Evolutionary conservation across 2,329 filamentous ascomycete species (phyloP).

Genomic region (Allantophomopsis lycopodina): DNA sequence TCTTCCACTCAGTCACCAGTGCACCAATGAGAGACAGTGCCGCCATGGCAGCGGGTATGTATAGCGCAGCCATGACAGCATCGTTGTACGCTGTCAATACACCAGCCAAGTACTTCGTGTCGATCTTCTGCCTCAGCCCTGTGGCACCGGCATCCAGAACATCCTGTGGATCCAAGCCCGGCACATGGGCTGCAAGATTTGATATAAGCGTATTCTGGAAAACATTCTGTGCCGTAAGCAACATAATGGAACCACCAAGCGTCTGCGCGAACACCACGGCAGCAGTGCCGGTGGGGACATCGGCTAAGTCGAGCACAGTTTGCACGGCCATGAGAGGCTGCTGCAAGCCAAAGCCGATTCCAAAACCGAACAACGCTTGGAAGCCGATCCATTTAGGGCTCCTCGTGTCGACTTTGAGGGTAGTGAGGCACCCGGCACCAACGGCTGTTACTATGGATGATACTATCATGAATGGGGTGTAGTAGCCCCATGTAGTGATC

Average conservation of each 20-base stretch:
- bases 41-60: constrained; percentile 40
- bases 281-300: constrained; percentile 24
- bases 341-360: constrained; percentile 7
- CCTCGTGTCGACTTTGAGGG: constrained; percentile 17
- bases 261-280: constrained; percentile 27
- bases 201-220: constrained; percentile 24
- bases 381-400: constrained; percentile 9
- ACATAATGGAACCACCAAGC: constrained; percentile 26
- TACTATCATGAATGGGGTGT: constrained; percentile 8
- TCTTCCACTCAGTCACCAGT: constrained; percentile 42
- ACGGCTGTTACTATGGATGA: constrained; percentile 11
- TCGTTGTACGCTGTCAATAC: constrained; percentile 1
- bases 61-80: constrained; percentile 28
- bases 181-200: constrained; percentile 16
- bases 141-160: constrained; percentile 21
- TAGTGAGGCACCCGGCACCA: constrained; percentile 23
- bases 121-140: neutral
- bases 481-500: constrained; percentile 15
- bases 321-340: constrained; percentile 8
- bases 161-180: constrained; percentile 6
- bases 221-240: constrained; percentile 25
- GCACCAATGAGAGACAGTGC: constrained; percentile 39
- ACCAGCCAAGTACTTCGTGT: neutral
- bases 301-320: constrained; percentile 12
- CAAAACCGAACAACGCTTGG: constrained; percentile 5